phyloP scores from a whole-genome alignment of 2,329 filamentous ascomycete species.

The Fusarium neocosmosporiellum region DNA sequence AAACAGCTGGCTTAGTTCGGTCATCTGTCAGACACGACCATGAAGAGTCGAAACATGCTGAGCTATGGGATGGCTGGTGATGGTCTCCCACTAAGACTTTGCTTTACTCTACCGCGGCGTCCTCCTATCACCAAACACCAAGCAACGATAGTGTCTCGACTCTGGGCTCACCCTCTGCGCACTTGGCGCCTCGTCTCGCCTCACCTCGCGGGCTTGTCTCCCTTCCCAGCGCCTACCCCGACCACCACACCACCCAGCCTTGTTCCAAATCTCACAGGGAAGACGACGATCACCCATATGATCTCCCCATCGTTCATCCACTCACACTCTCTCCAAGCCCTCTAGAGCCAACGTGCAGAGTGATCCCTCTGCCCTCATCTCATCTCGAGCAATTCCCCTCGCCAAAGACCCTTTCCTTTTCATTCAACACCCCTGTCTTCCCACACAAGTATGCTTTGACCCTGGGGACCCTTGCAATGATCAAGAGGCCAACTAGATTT shows the following conservation, averaged over 20 bases:
- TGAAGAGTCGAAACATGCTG: constrained; percentile 23
- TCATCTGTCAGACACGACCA: constrained; percentile 13
- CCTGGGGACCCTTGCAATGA: constrained; percentile 27
- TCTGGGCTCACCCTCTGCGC: constrained; percentile 17
- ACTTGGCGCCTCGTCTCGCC: constrained; percentile 27
- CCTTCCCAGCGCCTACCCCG: constrained; percentile 11
- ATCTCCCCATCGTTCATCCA: constrained; percentile 38
- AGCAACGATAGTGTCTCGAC: constrained; percentile 12
- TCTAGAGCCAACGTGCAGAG: constrained; percentile 10
- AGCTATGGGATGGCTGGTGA: constrained; percentile 6
- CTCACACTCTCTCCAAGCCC: constrained; percentile 19
- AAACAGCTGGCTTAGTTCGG: constrained; percentile 17
- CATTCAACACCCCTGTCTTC: constrained; percentile 30
- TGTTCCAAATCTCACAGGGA: constrained; percentile 38
- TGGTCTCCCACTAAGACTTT: background rate
- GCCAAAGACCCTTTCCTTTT: background rate
- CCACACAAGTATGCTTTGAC: constrained; percentile 33
- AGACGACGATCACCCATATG: constrained; percentile 39
- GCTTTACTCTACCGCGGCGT: constrained; percentile 1
- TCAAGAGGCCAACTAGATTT: constrained; percentile 17
- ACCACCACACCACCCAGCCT: constrained; percentile 23
- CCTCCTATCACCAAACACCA: constrained; percentile 2
- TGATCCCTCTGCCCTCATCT: constrained; percentile 27
- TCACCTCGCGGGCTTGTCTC: constrained; percentile 23
- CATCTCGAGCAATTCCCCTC: constrained; percentile 31